Evolutionary conservation across 1,139 yeast genomes (phyloP), one percentile per base, ranked within the genome.

Genomic region (Hansenula lynferdii): DNA sequence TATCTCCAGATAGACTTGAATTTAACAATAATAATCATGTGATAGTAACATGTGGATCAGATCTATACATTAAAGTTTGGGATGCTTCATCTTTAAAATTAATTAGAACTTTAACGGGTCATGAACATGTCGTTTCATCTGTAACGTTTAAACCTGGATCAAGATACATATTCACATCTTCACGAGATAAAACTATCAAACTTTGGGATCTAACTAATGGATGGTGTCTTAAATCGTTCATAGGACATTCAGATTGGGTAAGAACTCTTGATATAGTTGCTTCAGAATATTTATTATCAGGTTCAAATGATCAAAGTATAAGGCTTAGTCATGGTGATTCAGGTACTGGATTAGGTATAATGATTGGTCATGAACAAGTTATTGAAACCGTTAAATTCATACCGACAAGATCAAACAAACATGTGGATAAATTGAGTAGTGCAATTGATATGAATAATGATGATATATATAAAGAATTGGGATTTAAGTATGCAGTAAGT

Each of bases 241-340:
- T 73, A 8, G 94, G 92, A 1, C 97, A 90, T 58, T 74, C 86
- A 24, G 96, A 87, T 50, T 90, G 97, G 97, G 89, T 87, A 9
- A 69, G 96, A 48, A 70, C 76, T 18, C 57, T 87, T 8, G 82
- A 78, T 43, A 70, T 75, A 1, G 57, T 65, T 14, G 54, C 60
- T 20, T 61, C 81, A 4, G 83, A 79, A 39, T 84, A 72, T 50
- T 49, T 87, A 2, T 48, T 89, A 16, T 80, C 94, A 1, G 87
- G 90, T 31, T 85, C 96, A 8, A 85, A 83, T 48, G 97, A 89
- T 60, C 87, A 84, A 42, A 75, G 85, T 30, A 75, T 83, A 1
- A 64, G 96, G 47, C 59, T 89, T 25, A 74, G 85, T 1, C 74
- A 75, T 46, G 75, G 78, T 36, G 75, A 70, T 17, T 69, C 84